These are phyloP conservation scores for Lactarius sanguifluus DNA, from an alignment of 768 basidiomycete genomes.

Conservation along the genomic window DNA sequence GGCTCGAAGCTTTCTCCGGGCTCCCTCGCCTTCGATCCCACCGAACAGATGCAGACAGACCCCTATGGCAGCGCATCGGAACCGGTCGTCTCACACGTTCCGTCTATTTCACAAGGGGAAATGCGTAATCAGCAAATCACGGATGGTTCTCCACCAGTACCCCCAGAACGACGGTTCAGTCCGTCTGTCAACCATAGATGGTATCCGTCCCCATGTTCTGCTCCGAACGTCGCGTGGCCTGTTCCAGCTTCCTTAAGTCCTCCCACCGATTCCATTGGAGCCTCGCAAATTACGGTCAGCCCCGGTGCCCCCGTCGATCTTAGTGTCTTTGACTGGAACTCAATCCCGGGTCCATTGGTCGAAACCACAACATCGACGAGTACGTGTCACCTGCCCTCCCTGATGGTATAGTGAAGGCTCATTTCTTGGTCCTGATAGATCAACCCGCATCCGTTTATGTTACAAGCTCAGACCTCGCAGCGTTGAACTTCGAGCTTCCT, in stretches of 20 bases:
- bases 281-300: background rate
- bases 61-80: background rate
- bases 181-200: too few relatives aligned
- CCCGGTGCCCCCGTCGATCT: background rate
- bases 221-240: background rate
- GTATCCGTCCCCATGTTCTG: background rate
- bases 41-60: background rate
- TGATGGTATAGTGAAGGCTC: background rate
- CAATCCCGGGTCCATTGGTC: background rate
- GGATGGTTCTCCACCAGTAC: background rate
- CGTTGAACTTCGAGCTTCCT: background rate
- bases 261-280: background rate
- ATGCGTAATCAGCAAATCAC: constrained; percentile 5
- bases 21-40: too few relatives aligned
- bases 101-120: background rate
- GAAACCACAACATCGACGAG: background rate
- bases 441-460: background rate
- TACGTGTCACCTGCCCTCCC: background rate
- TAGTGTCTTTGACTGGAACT: constrained; percentile 6
- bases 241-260: background rate
- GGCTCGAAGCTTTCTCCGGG: background rate
- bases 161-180: background rate
- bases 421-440: background rate
- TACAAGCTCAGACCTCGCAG: constrained; percentile 1
- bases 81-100: background rate